These are phyloP conservation scores for Seminavis robusta DNA, from an alignment of 108 stramenopile genomes.

Conservation along the genomic window DNA sequence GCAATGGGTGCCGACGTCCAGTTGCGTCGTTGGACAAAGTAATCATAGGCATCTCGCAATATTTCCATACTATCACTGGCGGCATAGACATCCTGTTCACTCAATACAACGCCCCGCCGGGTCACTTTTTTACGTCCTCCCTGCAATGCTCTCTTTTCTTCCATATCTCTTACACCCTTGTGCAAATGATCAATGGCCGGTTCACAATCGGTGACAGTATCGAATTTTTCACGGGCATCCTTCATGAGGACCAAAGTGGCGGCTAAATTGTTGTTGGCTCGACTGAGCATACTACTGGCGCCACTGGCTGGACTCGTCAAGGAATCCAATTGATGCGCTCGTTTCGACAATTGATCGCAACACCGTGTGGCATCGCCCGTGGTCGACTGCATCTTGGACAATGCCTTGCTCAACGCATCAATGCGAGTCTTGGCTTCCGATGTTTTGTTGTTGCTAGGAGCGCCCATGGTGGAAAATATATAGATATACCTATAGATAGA, in stretches of 20 bases:
- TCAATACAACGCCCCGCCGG: slow-evolving; percentile 25
- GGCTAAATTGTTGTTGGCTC: slow-evolving; percentile 57
- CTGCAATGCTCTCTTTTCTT: slow-evolving; percentile 17
- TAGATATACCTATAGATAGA: background rate
- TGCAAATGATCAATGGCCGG: slow-evolving; percentile 65
- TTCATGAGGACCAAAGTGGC: slow-evolving; percentile 55
- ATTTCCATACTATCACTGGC: slow-evolving; percentile 86
- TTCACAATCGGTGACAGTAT: slow-evolving; percentile 77
- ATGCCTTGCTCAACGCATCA: slow-evolving; percentile 32
- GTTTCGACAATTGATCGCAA: slow-evolving; percentile 62
- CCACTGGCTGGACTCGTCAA: slow-evolving; percentile 80
- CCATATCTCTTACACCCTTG: slow-evolving; percentile 57
- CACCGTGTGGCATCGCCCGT: slow-evolving; percentile 46
- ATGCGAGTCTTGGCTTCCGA: slow-evolving; percentile 35
- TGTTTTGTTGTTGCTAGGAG: too few species aligned
- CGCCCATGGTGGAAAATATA: slow-evolving; percentile 13
- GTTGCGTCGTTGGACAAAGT: slow-evolving; percentile 56
- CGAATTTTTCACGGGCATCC: slow-evolving; percentile 83
- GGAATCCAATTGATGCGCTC: slow-evolving; percentile 71
- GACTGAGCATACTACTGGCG: slow-evolving; percentile 55
- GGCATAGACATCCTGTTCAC: slow-evolving; percentile 84
- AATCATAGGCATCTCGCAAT: slow-evolving; percentile 75
- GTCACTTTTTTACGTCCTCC: slow-evolving; percentile 18
- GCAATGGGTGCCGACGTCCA: slow-evolving; percentile 62
- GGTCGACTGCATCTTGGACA: slow-evolving; percentile 54